Conservation (phyloP, 2,329 filamentous ascomycete species). For the Colletotrichum scovillei region DNA sequence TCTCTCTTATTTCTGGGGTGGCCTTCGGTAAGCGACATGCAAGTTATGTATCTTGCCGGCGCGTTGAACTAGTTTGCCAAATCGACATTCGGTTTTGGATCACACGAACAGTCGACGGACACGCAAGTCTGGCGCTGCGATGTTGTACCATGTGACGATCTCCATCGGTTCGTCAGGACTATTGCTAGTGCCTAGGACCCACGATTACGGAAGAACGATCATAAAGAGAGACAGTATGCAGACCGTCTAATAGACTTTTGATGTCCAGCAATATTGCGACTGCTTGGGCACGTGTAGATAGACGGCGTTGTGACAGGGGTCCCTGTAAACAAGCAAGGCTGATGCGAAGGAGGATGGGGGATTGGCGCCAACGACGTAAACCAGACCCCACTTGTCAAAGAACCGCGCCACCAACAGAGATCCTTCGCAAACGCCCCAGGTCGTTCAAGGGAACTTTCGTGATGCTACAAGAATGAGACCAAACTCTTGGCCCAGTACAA, state of each 20-base stretch:
- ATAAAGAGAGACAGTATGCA: too few relatives aligned
- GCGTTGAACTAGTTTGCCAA: not conserved
- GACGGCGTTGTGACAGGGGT: not conserved
- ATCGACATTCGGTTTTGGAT: not conserved
- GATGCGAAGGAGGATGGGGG: slow-evolving; percentile 17
- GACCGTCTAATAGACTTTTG: not conserved
- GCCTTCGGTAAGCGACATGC: too few relatives aligned
- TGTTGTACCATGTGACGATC: not conserved
- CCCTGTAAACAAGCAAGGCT: not conserved
- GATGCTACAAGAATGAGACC: not conserved
- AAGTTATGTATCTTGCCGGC: too few relatives aligned
- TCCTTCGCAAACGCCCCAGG: slow-evolving; percentile 1
- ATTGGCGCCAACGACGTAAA: not conserved
- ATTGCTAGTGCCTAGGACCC: not conserved
- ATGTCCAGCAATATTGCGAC: not conserved
- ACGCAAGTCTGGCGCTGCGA: not conserved
- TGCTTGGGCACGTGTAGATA: not conserved
- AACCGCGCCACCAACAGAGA: slow-evolving; percentile 13
- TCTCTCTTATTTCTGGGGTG: too few relatives aligned
- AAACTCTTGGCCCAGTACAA: not conserved
- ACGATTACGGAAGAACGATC: not conserved
- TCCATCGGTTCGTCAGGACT: not conserved
- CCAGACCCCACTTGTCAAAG: not conserved
- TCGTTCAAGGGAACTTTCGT: not conserved
- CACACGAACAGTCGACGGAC: not conserved